Base-by-base conservation (phyloP, 305 asterid genomes). In the Solanum aculeatissimum region DNA sequence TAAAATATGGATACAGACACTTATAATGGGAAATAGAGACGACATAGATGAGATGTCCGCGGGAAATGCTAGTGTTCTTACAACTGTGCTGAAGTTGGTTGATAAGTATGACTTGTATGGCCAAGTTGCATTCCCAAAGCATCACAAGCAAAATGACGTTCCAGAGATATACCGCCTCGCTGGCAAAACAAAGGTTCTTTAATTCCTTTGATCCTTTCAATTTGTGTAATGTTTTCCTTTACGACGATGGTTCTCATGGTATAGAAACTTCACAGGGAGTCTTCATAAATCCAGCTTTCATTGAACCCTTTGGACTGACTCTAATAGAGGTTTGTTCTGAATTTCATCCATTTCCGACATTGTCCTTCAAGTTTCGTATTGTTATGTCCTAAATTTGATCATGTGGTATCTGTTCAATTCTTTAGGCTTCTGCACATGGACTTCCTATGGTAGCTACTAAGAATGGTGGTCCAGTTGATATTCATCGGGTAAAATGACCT, bases 401-500 rank as follows among this genome's bases (percentile, higher is more conserved):
- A 27, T 58, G 66, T 77, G 83, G 84, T 84, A 63, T 62, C 72
- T 68, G 68, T 57, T 68, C 72, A 87, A 84, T 80, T 27, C 43
- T 88, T 82, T 75, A 95, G 99, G 99, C 99, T 84, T 97, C 99
- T 83, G 98, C 99, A 19, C 97, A 96, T 88, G 99, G 98, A 87
- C 92, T 94, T 23, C 99, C 99, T 2, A 89, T 94, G 93, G 98
- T 96, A 80, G 99, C 99, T 62, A 96, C 99, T 57, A 92, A 91
- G 90, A 96, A 93, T 70, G 99, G 99, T 69, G 98, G 99, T 78
- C 99, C 99, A 1, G 98, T 96, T 74, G 99, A 96, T 89, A 96
- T 96, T 79, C 96, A 92, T 88, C 91, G 92, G 97, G 98, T 95
- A 93, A 49, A 77, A 29, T 13, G 38, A 71, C 55, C 29, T 7